phyloP scores from a whole-genome alignment of 257 asterid genomes.

The Plantago ovata region DNA sequence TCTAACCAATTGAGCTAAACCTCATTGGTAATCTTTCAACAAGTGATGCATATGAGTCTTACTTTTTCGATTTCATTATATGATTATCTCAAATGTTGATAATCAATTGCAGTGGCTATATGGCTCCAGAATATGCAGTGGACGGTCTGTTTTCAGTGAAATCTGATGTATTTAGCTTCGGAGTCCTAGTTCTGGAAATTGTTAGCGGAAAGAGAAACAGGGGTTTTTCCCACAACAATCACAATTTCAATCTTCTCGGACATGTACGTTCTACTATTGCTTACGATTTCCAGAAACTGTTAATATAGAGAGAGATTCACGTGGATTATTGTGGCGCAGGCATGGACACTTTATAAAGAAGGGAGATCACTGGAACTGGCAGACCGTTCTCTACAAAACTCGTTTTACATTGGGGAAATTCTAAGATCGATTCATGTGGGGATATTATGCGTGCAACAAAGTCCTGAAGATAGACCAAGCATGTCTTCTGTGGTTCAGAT shows the following conservation, averaged over 20 bases:
- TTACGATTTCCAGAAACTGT: not conserved
- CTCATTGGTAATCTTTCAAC: no score
- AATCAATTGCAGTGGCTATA: constrained; percentile 5
- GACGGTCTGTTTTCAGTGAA: constrained; percentile 9
- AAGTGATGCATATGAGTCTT: not conserved
- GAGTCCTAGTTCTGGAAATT: constrained; percentile 10
- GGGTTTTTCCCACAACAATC: not conserved
- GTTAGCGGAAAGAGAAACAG: constrained; percentile 1
- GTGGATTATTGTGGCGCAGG: not conserved
- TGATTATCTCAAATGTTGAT: not conserved
- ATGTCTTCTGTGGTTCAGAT: constrained; percentile 5
- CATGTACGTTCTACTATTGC: not conserved
- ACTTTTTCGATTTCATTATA: not conserved
- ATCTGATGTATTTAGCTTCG: constrained; percentile 14
- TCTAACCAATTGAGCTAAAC: no score
- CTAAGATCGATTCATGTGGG: constrained; percentile 9
- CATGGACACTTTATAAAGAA: constrained; percentile 9
- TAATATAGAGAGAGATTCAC: not conserved
- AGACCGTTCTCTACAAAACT: not conserved
- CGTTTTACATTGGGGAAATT: not conserved
- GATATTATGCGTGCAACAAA: constrained; percentile 13
- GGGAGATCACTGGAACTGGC: constrained; percentile 8
- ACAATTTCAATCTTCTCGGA: constrained; percentile 14
- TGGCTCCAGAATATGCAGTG: constrained; percentile 12
- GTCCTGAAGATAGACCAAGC: constrained; percentile 10